These are phyloP conservation scores for Phytophthora agathidicida DNA, from an alignment of 352 stramenopile species.

Conservation along the genomic window DNA sequence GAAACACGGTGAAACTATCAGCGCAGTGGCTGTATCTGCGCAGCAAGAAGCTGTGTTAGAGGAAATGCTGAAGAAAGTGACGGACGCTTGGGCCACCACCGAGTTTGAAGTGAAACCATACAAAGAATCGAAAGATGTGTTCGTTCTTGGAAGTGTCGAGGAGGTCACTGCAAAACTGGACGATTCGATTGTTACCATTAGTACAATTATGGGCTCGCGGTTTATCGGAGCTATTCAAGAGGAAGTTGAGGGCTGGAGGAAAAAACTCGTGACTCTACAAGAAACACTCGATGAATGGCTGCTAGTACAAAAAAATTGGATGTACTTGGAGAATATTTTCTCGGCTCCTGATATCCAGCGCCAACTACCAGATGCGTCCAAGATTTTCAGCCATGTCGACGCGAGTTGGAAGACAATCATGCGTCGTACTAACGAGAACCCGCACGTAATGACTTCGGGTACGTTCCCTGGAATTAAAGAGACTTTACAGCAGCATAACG, in stretches of 20 bases:
- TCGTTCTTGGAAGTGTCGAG: conserved; percentile 92
- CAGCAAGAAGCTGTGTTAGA: conserved; percentile 93
- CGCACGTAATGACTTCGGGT: conserved; percentile 84
- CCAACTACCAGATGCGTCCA: conserved; percentile 89
- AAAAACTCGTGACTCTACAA: conserved; percentile 82
- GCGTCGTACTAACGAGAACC: conserved; percentile 86
- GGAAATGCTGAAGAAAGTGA: conserved; percentile 95
- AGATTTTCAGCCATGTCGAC: conserved; percentile 92
- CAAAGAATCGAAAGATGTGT: conserved; percentile 94
- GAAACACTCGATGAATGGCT: conserved; percentile 91
- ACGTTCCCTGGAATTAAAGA: conserved; percentile 85
- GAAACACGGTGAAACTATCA: conserved; percentile 88
- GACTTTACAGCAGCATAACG: conserved; percentile 84
- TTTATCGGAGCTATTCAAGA: conserved; percentile 92
- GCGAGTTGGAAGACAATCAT: conserved; percentile 93
- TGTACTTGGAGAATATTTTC: conserved; percentile 91
- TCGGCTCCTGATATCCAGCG: conserved; percentile 91
- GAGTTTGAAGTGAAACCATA: conserved; percentile 94
- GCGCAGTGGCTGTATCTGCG: conserved; percentile 79
- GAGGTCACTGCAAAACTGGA: conserved; percentile 92
- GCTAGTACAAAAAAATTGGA: conserved; percentile 90
- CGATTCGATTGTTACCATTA: conserved; percentile 94
- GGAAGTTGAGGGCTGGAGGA: conserved; percentile 89
- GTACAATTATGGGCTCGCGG: conserved; percentile 91
- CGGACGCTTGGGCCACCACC: conserved; percentile 83